Evolutionary conservation across 805 yeast genomes (phyloP), one percentile per base, ranked within the genome.

Genomic region (Teunomyces lycoperdinae): DNA sequence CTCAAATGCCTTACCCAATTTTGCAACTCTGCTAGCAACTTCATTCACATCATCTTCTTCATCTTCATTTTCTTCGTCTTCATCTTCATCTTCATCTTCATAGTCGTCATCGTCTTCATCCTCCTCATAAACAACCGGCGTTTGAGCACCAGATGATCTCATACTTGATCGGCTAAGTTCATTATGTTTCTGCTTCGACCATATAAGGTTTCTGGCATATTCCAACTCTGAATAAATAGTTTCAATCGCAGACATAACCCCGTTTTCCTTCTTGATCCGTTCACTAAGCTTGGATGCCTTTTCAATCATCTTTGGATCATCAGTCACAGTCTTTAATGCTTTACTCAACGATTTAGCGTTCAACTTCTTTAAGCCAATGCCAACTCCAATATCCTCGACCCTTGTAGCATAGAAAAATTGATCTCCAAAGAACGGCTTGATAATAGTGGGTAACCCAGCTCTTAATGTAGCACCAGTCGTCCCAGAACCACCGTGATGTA

Each of bases 401-500:
- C 97, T 74, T 17, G 79, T 73, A 0, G 96, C 97, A 64, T 88
- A 92, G 62, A 92, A 92, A 61, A 88, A 91, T 66, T 92, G 98
- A 66, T 92, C 98, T 0, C 97, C 98, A 64, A 92, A 92, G 60
- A 92, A 92, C 1, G 98, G 98, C 63, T 91, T 92, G 57, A 92
- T 82, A 30, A 92, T 78, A 0, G 96, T 89, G 1, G 98, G 97
- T 29, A 87, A 64, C 0, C 98, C 98, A 10, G 87, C 85, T 51
- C 91, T 73, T 46, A 92, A 64, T 2, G 95, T 79, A 0, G 97
- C 96, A 6, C 98, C 98, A 0, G 97, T 92, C 0, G 97, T 89
- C 1, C 98, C 98, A 0, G 96, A 85, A 0, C 98, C 98, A 34
- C 98, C 98, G 63, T 92, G 98, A 62, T 92, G 98, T 3, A 92